phyloP scores from a whole-genome alignment of 1,284 basidiomycete genomes.

The Cryptococcus maquisensis region DNA sequence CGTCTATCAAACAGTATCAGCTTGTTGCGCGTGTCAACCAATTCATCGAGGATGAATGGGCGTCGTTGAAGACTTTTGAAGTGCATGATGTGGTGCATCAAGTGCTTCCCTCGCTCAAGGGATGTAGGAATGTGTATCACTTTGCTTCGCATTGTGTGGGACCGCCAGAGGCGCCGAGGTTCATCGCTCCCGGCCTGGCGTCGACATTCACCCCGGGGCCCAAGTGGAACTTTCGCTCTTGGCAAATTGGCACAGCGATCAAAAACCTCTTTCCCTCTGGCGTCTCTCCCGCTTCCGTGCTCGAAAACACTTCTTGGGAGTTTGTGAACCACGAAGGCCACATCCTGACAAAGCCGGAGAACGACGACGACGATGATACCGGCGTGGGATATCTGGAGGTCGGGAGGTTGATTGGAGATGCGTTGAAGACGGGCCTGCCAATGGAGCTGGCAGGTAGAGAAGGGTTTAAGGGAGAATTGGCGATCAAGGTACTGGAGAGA shows the following conservation, averaged over 20 bases:
- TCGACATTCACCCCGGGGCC: constrained; percentile 24
- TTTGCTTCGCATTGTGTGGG: constrained; percentile 40
- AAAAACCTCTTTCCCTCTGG: constrained; percentile 31
- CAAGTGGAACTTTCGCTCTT: constrained; percentile 32
- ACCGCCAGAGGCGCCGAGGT: constrained; percentile 18
- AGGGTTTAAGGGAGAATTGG: constrained; percentile 16
- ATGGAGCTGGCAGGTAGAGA: constrained; percentile 25
- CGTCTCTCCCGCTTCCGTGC: constrained; percentile 5
- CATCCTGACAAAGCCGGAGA: constrained; percentile 19
- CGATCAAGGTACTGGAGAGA: constrained; percentile 13
- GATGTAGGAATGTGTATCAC: constrained; percentile 26
- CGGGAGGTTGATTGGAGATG: constrained; percentile 10
- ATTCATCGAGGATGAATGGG: constrained; percentile 13
- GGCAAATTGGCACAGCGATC: constrained; percentile 30
- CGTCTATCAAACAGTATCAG: constrained; percentile 20
- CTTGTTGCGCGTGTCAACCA: constrained; percentile 18
- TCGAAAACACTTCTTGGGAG: constrained; percentile 17
- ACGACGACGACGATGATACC: constrained; percentile 25
- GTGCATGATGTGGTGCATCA: constrained; percentile 33
- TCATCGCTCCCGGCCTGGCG: constrained; percentile 13
- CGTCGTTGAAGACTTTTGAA: constrained; percentile 6
- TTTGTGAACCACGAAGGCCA: constrained; percentile 21
- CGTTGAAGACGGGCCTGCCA: constrained; percentile 15
- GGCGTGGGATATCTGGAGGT: constrained; percentile 27
- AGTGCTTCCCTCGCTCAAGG: constrained; percentile 23